Percentiles rank a stretch among this genome's conserved stretches.
phyloP scores from a whole-genome alignment of 495 filamentous ascomycete species.

The Penicillium lividum region DNA sequence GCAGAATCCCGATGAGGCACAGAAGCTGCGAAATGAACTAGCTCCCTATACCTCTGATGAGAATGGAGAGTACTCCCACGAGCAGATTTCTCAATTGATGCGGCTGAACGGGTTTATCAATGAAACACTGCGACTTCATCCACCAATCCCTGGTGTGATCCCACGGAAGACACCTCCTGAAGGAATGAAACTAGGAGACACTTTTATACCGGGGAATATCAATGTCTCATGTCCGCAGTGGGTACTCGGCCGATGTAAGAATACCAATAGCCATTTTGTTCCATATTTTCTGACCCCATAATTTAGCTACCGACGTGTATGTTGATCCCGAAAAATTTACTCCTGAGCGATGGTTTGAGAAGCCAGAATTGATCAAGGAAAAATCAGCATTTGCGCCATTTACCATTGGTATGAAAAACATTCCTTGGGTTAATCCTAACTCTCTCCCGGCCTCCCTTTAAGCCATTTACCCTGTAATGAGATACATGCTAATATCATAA shows the following conservation, averaged over 20 bases:
- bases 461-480: too few species aligned
- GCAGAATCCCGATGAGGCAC: too few species aligned
- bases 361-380: not conserved
- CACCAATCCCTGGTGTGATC: slow-evolving; percentile 17
- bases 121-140: slow-evolving; percentile 29
- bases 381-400: not conserved
- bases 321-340: not conserved
- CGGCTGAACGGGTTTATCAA: slow-evolving; percentile 52
- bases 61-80: not conserved
- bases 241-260: not conserved
- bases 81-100: not conserved
- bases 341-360: not conserved
- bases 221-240: not conserved
- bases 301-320: not conserved
- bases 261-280: too few species aligned
- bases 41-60: slow-evolving; percentile 7
- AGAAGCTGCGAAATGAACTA: too few species aligned
- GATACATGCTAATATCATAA: too few species aligned
- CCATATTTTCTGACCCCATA: too few species aligned
- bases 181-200: slow-evolving; percentile 24
- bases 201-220: slow-evolving; percentile 28
- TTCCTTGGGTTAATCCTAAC: too few species aligned
- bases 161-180: slow-evolving; percentile 23
- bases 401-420: not conserved
- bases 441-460: too few species aligned